Conservation (phyloP, 768 basidiomycete genomes). For the Panus rudis region DNA sequence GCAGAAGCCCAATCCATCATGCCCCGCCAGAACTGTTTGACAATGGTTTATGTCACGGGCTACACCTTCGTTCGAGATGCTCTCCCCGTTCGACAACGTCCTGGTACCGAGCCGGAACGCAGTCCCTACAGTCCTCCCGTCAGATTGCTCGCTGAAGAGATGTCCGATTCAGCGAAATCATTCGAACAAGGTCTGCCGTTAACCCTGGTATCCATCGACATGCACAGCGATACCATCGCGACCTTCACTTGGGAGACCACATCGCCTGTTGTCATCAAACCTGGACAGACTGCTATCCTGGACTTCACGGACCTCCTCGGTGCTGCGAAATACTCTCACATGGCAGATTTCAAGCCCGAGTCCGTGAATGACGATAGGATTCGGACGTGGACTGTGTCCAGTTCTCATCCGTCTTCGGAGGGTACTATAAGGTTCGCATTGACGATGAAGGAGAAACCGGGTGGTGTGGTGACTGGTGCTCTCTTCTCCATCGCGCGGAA, state of each 20-base stretch:
- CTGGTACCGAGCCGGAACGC: conserved; percentile 20
- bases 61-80: conserved; percentile 48
- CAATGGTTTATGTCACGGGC: conserved; percentile 42
- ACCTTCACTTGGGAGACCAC: conserved; percentile 44
- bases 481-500: conserved; percentile 44
- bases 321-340: conserved; percentile 40
- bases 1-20: conserved; percentile 42
- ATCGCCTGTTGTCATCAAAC: conserved; percentile 21
- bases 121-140: conserved; percentile 59
- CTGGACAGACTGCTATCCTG: conserved; percentile 49
- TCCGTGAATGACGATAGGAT: conserved; percentile 57
- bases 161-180: conserved; percentile 12
- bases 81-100: conserved; percentile 42
- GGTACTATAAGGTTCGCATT: conserved; percentile 30
- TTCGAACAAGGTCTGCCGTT: conserved; percentile 27
- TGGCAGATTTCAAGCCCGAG: conserved; percentile 37
- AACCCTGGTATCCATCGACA: conserved; percentile 21
- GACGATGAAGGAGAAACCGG: conserved; percentile 51
- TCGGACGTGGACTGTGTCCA: conserved; percentile 58
- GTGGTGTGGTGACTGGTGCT: conserved; percentile 48
- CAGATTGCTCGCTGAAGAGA: conserved; percentile 44
- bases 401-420: conserved; percentile 18
- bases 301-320: conserved; percentile 49
- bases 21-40: conserved; percentile 47
- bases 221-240: conserved; percentile 41